Evolutionary conservation across 228 moss, liverwort and hornwort genomes (phyloP).

Genomic region (Sphagnum fallax): DNA sequence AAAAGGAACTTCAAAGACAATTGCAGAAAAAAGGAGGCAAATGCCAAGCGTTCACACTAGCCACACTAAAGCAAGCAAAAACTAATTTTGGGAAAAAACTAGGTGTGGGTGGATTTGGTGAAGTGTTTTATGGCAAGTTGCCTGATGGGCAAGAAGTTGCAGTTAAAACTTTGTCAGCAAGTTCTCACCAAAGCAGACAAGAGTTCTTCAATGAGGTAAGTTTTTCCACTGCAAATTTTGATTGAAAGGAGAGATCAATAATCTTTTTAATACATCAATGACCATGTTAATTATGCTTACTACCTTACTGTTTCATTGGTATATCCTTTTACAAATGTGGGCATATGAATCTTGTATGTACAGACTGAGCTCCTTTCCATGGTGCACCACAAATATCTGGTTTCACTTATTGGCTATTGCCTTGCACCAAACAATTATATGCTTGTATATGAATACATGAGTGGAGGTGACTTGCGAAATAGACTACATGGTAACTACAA

Average conservation of each 20-base stretch:
- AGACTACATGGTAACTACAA: constrained; percentile 46
- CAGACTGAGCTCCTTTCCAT: constrained; percentile 63
- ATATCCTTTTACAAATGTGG: too few species aligned
- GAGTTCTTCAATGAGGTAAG: constrained; percentile 64
- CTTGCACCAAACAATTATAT: constrained; percentile 37
- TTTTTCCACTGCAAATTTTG: background rate
- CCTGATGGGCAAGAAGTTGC: constrained; percentile 48
- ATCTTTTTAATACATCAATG: background rate
- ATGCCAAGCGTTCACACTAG: constrained; percentile 12
- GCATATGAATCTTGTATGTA: background rate
- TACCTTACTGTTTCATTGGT: too few species aligned
- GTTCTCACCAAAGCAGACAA: constrained; percentile 47
- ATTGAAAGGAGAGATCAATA: background rate
- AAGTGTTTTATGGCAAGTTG: constrained; percentile 56
- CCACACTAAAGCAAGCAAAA: constrained; percentile 34
- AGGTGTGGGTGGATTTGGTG: constrained; percentile 52
- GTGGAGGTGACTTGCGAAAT: constrained; percentile 51
- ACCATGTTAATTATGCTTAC: too few species aligned
- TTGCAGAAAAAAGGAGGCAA: constrained; percentile 21
- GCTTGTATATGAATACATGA: constrained; percentile 58
- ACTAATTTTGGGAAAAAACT: constrained; percentile 35
- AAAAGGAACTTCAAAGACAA: constrained; percentile 18
- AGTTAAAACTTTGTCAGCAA: constrained; percentile 43
- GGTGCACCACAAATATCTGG: constrained; percentile 67
- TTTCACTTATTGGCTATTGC: constrained; percentile 57